Percentiles rank a stretch among this genome's conserved stretches.
Conservation (phyloP, 2,329 filamentous ascomycete species). For the Fusarium albosuccineum region DNA sequence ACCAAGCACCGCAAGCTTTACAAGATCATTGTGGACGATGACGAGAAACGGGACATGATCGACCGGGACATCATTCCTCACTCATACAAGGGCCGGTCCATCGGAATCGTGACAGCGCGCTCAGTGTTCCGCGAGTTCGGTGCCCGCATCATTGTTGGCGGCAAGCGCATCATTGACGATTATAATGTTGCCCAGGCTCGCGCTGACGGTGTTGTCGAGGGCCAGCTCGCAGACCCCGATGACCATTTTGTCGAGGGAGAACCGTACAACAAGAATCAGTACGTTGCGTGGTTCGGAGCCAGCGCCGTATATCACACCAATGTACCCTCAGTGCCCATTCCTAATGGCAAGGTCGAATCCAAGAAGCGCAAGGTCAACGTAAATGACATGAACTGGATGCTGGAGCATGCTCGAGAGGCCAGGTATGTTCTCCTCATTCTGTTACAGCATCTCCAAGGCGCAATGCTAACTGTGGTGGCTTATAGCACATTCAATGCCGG, state of each 20-base stretch:
- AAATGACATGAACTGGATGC: conserved; percentile 95
- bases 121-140: conserved; percentile 98
- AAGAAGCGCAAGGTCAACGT: conserved; percentile 90
- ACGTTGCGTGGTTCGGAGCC: conserved; percentile 97
- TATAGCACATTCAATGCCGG: conserved; percentile 84
- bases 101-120: conserved; percentile 94
- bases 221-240: conserved; percentile 90
- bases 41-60: conserved; percentile 97
- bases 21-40: conserved; percentile 98
- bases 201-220: conserved; percentile 84
- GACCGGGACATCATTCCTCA: conserved; percentile 95
- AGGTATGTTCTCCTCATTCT: conserved; percentile 67
- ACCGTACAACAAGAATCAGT: conserved; percentile 98
- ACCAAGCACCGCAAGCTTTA: conserved; percentile 96
- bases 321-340: conserved; percentile 79
- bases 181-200: conserved; percentile 84
- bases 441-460: neutral
- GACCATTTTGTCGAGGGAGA: conserved; percentile 83
- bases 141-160: conserved; percentile 92
- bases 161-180: conserved; percentile 87
- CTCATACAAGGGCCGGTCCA: conserved; percentile 97
- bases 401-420: conserved; percentile 91
- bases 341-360: conserved; percentile 80
- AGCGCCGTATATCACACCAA: conserved; percentile 94
- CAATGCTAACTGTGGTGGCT: conserved; percentile 21